Evolutionary conservation across 768 basidiomycete genomes (phyloP).

Genomic region (Rhizopogon roseolus): DNA sequence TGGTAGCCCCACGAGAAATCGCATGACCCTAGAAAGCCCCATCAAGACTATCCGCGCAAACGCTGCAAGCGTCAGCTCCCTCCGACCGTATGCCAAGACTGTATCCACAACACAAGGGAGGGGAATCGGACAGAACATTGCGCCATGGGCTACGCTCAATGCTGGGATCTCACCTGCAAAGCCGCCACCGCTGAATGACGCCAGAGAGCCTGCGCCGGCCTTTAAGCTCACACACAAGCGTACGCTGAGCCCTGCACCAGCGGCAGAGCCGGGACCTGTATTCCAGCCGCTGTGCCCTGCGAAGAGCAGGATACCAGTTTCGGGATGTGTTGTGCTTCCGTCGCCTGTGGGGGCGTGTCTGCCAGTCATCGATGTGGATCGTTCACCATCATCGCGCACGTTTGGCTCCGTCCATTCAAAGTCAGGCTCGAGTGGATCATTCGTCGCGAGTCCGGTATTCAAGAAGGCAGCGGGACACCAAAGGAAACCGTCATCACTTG

Average conservation of each 20-base stretch:
- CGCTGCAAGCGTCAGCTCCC: slow-evolving; percentile 40
- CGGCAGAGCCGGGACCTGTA: slow-evolving; percentile 50
- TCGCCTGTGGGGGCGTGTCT: slow-evolving; percentile 9
- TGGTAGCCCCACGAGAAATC: slow-evolving; percentile 27
- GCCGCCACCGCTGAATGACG: slow-evolving; percentile 14
- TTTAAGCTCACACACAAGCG: slow-evolving; percentile 40
- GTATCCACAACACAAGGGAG: slow-evolving; percentile 14
- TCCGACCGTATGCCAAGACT: slow-evolving; percentile 44
- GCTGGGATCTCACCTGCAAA: slow-evolving; percentile 34
- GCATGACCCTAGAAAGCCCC: slow-evolving; percentile 30
- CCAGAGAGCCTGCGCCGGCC: slow-evolving; percentile 23
- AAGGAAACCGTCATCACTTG: slow-evolving; percentile 21
- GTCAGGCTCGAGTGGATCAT: slow-evolving; percentile 16
- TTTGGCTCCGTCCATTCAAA: slow-evolving; percentile 33
- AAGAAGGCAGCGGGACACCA: slow-evolving; percentile 20
- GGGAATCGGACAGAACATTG: slow-evolving; percentile 51
- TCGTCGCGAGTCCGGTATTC: slow-evolving; percentile 30
- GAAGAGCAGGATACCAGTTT: slow-evolving; percentile 20
- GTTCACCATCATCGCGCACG: slow-evolving; percentile 29
- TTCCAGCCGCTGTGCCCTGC: slow-evolving; percentile 58
- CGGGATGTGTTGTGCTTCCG: slow-evolving; percentile 17
- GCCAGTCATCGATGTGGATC: slow-evolving; percentile 11
- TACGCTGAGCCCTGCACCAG: slow-evolving; percentile 53
- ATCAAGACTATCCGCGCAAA: slow-evolving; percentile 29
- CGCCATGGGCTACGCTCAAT: slow-evolving; percentile 54